A percentile compares a stretch with the other conserved stretches of the same genome.
phyloP scores from a whole-genome alignment of 2,329 filamentous ascomycete species.

The Sporothrix brunneoviolacea region DNA sequence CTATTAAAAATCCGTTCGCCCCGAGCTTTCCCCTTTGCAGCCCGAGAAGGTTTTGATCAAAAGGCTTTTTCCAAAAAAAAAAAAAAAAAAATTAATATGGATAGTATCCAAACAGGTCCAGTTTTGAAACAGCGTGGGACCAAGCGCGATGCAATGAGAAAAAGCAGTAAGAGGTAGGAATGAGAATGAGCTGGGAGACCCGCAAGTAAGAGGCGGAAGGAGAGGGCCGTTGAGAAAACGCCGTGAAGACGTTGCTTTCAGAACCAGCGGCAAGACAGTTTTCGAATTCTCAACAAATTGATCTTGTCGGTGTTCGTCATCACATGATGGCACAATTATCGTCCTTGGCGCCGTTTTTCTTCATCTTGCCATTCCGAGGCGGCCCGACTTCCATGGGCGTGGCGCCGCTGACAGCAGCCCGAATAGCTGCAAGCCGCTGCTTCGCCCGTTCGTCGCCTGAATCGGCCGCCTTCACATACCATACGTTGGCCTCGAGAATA shows the following conservation, averaged over 20 bases:
- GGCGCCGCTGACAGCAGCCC: slow-evolving; percentile 64
- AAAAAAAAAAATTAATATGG: neutral
- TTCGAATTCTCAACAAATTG: too few species aligned
- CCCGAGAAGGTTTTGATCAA: neutral
- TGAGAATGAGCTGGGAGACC: too few species aligned
- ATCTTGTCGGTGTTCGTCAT: too few species aligned
- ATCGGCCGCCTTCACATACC: slow-evolving; percentile 95
- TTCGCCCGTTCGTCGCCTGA: slow-evolving; percentile 85
- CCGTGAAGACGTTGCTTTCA: too few species aligned
- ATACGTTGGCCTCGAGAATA: slow-evolving; percentile 93
- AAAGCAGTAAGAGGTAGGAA: neutral
- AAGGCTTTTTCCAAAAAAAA: neutral
- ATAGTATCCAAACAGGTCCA: neutral
- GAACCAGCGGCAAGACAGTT: too few species aligned
- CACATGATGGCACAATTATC: slow-evolving; percentile 55
- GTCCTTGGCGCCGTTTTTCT: slow-evolving; percentile 39
- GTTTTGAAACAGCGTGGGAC: neutral
- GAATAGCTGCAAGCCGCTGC: slow-evolving; percentile 78
- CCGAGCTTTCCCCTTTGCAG: neutral
- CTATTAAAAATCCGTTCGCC: neutral
- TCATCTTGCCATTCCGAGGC: slow-evolving; percentile 44
- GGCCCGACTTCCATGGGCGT: slow-evolving; percentile 51
- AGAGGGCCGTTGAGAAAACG: neutral
- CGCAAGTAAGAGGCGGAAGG: too few species aligned
- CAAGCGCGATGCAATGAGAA: neutral